phyloP scores from a whole-genome alignment of 2,329 filamentous ascomycete species.

The Cucurbitaria berberidis region DNA sequence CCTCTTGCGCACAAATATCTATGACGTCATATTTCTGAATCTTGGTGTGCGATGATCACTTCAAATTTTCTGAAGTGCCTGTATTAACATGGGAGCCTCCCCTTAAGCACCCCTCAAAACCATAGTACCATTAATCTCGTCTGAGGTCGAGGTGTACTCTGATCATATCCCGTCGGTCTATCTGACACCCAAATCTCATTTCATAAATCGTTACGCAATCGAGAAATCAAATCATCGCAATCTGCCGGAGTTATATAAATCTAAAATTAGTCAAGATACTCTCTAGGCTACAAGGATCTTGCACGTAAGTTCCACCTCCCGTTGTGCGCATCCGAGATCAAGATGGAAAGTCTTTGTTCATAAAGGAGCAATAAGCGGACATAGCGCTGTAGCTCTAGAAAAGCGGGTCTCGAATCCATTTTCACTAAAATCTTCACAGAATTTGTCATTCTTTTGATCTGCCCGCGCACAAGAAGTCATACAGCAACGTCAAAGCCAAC shows the following conservation, averaged over 20 bases:
- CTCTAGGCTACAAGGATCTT: background rate
- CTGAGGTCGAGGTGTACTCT: background rate
- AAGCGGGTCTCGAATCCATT: background rate
- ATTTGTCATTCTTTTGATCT: background rate
- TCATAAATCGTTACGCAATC: no score
- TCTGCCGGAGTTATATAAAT: background rate
- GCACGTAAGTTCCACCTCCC: background rate
- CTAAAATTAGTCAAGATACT: background rate
- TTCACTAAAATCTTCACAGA: background rate
- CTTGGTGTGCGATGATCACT: no score
- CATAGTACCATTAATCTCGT: no score
- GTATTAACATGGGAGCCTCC: no score
- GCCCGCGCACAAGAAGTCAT: background rate
- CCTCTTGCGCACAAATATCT: no score
- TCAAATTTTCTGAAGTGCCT: no score
- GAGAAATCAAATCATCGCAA: background rate
- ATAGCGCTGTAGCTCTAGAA: background rate
- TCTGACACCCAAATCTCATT: no score
- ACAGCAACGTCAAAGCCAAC: background rate
- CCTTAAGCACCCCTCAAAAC: no score
- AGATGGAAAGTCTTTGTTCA: background rate
- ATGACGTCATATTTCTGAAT: no score
- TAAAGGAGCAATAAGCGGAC: background rate
- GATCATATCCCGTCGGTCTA: no score
- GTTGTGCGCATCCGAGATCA: background rate